Evolutionary conservation across 345 rosid genomes (phyloP).

Genomic region (Boechera retrofracta): DNA sequence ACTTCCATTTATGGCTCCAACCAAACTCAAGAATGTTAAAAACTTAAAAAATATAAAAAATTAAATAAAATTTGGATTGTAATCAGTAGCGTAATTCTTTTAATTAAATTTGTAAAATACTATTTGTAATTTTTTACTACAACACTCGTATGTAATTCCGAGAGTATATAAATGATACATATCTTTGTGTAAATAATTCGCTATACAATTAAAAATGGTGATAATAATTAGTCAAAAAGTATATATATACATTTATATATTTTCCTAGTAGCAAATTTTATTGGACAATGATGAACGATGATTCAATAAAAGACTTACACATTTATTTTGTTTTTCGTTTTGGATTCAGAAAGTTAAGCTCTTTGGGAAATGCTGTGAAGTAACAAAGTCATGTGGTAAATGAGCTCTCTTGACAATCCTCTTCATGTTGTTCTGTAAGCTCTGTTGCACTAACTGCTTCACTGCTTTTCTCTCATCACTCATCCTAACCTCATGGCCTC

Average conservation of each 20-base stretch:
- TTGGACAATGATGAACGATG: conserved; percentile 9
- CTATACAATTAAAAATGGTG: no score
- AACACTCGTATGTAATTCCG: no score
- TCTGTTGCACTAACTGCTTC: conserved; percentile 84
- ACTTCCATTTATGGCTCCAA: conserved; percentile 14
- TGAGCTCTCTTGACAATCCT: conserved; percentile 92
- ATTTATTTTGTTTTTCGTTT: not conserved
- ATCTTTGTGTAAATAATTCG: no score
- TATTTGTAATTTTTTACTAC: not conserved
- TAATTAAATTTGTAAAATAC: not conserved
- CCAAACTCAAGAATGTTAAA: not conserved
- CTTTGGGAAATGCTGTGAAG: conserved; percentile 87
- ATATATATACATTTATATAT: not conserved
- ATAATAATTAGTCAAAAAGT: not conserved
- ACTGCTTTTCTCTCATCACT: conserved; percentile 94
- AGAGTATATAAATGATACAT: no score
- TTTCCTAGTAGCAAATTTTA: not conserved
- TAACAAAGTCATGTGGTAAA: conserved; percentile 82
- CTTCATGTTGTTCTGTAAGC: conserved; percentile 90
- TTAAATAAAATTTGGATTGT: not conserved
- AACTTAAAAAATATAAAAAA: not conserved
- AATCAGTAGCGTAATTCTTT: not conserved
- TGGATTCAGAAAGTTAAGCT: conserved; percentile 72
- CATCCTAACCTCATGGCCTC: conserved; percentile 55
- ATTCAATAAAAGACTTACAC: conserved; percentile 3